These are phyloP conservation scores for Plicaturopsis crispa DNA, from an alignment of 768 basidiomycete genomes.

Conservation along the genomic window DNA sequence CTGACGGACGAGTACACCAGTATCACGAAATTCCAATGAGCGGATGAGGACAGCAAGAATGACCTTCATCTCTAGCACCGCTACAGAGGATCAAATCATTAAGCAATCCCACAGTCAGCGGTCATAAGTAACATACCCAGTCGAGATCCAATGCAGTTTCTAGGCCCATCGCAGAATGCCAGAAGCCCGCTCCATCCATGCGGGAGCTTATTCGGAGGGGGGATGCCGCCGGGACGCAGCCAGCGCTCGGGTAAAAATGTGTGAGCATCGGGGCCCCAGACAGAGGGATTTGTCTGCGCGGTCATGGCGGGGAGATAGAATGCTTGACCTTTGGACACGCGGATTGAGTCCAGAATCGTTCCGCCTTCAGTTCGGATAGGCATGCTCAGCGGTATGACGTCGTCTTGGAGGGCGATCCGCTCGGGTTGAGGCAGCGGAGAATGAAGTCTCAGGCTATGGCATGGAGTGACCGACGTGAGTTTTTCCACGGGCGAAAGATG, in stretches of 20 bases:
- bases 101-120: no score
- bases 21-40: conserved; percentile 1
- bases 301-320: conserved; percentile 18
- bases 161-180: conserved; percentile 17
- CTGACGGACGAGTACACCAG: no score
- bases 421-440: conserved; percentile 22
- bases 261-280: conserved; percentile 22
- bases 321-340: conserved; percentile 1
- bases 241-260: conserved; percentile 19
- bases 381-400: conserved; percentile 28
- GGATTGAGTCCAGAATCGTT: neutral
- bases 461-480: no score
- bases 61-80: neutral
- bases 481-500: no score
- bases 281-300: conserved; percentile 14
- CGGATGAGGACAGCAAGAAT: neutral
- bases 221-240: conserved; percentile 12
- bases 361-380: neutral
- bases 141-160: conserved; percentile 16
- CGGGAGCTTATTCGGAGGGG: neutral
- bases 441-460: conserved; percentile 20
- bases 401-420: conserved; percentile 22
- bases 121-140: no score
- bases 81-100: neutral
- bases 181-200: conserved; percentile 13